Evolutionary conservation across 2,329 filamentous ascomycete species (phyloP).

Genomic region (Alternaria atra): DNA sequence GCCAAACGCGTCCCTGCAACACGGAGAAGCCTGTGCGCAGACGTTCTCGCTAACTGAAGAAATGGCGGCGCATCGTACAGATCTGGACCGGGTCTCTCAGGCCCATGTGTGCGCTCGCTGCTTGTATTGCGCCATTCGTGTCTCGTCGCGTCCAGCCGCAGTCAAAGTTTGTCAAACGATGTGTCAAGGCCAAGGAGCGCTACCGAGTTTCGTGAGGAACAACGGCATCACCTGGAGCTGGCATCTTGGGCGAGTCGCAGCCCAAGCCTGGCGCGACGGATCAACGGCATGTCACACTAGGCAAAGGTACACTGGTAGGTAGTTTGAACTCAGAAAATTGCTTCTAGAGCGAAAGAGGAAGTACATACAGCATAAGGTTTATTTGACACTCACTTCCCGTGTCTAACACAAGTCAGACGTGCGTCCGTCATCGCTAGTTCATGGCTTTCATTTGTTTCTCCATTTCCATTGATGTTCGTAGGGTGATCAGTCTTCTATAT

Average conservation of each 20-base stretch:
- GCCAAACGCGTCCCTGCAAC: conserved; percentile 1
- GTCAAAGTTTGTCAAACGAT: background rate
- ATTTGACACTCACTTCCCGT: background rate
- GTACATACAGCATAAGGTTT: conserved; percentile 5
- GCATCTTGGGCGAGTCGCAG: background rate
- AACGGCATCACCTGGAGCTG: background rate
- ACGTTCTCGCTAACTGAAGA: background rate
- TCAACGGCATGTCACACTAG: background rate
- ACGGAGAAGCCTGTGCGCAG: background rate
- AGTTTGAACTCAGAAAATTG: background rate
- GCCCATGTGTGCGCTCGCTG: background rate
- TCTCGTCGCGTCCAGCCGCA: background rate
- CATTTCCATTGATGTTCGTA: background rate
- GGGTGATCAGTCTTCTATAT: conserved; percentile 51
- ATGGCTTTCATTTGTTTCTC: background rate
- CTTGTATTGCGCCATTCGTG: background rate
- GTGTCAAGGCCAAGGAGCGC: background rate
- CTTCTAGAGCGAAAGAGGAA: background rate
- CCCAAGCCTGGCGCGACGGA: background rate
- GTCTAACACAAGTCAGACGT: background rate
- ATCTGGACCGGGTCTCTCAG: background rate
- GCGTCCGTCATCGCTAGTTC: background rate
- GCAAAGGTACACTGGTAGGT: background rate
- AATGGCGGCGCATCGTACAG: background rate
- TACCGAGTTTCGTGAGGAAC: background rate